Conservation (phyloP, 148 eudicot species). For the Polygonum aviculare region DNA sequence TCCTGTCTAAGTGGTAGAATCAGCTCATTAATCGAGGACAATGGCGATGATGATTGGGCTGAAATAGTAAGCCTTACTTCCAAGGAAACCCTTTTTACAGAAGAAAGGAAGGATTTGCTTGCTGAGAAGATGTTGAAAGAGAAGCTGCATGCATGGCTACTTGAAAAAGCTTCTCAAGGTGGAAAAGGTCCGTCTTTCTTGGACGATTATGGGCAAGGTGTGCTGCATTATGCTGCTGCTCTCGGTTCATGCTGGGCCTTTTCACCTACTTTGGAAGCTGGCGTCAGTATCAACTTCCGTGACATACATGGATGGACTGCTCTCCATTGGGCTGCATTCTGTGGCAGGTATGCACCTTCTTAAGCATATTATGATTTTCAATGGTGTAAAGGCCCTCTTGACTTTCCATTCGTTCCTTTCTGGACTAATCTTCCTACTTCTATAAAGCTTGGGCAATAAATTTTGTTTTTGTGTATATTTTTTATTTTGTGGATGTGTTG, state of each 20-base stretch:
- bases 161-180: constrained; percentile 56
- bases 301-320: constrained; percentile 82
- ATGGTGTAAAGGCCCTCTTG: not conserved
- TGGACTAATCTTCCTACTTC: not conserved
- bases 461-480: not conserved
- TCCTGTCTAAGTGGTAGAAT: constrained; percentile 30
- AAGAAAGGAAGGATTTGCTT: constrained; percentile 38
- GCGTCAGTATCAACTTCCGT: constrained; percentile 70
- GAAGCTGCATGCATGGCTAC: constrained; percentile 55
- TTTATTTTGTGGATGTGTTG: constrained; percentile 3
- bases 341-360: constrained; percentile 52
- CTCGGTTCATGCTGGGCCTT: constrained; percentile 83
- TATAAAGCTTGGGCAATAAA: not conserved
- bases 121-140: constrained; percentile 52
- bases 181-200: constrained; percentile 59
- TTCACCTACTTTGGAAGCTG: constrained; percentile 55
- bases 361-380: constrained; percentile 1
- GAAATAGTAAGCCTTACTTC: constrained; percentile 22
- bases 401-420: not conserved
- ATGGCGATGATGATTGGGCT: constrained; percentile 15
- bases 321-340: constrained; percentile 84
- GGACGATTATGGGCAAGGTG: constrained; percentile 79
- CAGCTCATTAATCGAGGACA: constrained; percentile 30
- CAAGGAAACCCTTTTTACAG: constrained; percentile 26
- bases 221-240: constrained; percentile 71